Conservation (phyloP, 805 yeast genomes). For the Yarrowia hollandica region DNA sequence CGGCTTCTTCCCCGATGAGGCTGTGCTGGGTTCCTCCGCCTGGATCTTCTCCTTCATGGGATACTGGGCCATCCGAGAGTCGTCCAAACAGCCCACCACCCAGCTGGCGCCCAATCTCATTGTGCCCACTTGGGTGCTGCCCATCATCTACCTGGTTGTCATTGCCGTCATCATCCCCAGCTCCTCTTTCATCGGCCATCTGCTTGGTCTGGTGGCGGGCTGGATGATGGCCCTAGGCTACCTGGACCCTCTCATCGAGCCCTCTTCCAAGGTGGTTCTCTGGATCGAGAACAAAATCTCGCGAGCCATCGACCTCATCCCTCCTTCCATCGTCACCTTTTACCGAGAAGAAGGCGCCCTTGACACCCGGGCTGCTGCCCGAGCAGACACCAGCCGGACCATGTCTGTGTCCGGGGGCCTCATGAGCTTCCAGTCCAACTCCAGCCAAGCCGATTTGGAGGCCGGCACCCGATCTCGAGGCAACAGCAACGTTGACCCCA, state of each 20-base stretch:
- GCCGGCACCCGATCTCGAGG: constrained; percentile 16
- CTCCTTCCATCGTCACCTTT: constrained; percentile 40
- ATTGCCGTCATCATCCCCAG: constrained; percentile 59
- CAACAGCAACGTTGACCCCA: constrained; percentile 2
- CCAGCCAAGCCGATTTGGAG: constrained; percentile 13
- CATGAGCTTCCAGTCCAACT: constrained; percentile 6
- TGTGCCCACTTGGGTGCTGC: constrained; percentile 61
- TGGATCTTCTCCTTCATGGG: constrained; percentile 69
- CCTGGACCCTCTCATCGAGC: constrained; percentile 57
- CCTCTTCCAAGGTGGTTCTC: constrained; percentile 57
- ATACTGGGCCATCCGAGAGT: constrained; percentile 56
- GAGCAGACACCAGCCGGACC: constrained; percentile 4
- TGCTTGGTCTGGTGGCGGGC: constrained; percentile 67
- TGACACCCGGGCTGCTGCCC: constrained; percentile 9
- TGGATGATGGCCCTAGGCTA: constrained; percentile 56
- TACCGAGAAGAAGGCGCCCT: constrained; percentile 25
- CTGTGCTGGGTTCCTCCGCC: constrained; percentile 70
- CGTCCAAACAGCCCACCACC: constrained; percentile 33
- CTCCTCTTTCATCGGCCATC: constrained; percentile 73
- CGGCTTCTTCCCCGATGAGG: constrained; percentile 51
- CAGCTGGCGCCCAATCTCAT: constrained; percentile 36
- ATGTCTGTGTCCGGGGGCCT: background rate
- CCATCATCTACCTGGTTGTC: constrained; percentile 54
- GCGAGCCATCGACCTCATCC: constrained; percentile 53
- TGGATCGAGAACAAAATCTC: constrained; percentile 62